phyloP scores from a whole-genome alignment of 768 basidiomycete genomes.

The Lactarius tabidus region DNA sequence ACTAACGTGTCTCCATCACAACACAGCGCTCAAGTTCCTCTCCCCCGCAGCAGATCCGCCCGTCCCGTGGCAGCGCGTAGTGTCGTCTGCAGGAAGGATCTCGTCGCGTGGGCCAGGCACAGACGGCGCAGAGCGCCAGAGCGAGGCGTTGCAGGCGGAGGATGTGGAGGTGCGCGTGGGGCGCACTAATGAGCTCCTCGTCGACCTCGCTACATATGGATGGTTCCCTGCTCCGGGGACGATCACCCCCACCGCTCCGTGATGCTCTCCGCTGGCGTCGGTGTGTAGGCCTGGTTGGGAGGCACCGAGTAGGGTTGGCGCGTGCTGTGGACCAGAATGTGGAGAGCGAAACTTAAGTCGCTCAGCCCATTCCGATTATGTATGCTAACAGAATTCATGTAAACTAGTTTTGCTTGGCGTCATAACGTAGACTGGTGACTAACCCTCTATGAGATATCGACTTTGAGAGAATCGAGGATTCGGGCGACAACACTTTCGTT shows the following conservation, averaged over 20 bases:
- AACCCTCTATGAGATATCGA: too few species aligned
- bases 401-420: background rate
- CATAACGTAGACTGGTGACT: background rate
- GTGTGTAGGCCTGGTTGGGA: background rate
- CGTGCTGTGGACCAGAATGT: background rate
- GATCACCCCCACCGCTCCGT: background rate
- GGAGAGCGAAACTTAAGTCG: background rate
- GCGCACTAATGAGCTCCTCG: conserved; percentile 51
- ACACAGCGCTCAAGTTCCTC: conserved; percentile 71
- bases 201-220: conserved; percentile 55
- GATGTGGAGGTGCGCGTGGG: conserved; percentile 69
- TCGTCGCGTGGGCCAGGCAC: conserved; percentile 86
- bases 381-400: background rate
- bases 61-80: conserved; percentile 80
- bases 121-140: conserved; percentile 69
- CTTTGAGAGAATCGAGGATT: background rate
- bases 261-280: background rate
- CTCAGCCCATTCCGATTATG: background rate
- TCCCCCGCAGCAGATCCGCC: conserved; percentile 55
- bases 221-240: conserved; percentile 54
- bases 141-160: conserved; percentile 72
- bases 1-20: background rate
- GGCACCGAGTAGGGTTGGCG: background rate
- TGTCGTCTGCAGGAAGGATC: conserved; percentile 64
- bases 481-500: background rate